Evolutionary conservation across 148 eudicot species (phyloP).

Genomic region (Vaccinium myrtillus): DNA sequence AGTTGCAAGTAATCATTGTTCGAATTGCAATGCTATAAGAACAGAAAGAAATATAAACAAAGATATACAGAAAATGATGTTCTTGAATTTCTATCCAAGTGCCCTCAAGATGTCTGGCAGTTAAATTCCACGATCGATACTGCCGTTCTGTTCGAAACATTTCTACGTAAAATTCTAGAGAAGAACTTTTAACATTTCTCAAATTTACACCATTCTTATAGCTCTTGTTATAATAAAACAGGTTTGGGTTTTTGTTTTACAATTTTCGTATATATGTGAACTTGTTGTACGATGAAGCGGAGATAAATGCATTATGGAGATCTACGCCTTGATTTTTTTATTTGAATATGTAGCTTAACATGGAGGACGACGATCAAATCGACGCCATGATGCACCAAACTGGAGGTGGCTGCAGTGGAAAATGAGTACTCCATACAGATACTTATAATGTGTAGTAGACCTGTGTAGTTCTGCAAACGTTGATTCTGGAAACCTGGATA

Average conservation of each 20-base stretch:
- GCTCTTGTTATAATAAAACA: neutral
- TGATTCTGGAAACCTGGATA: neutral
- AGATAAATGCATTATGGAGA: neutral
- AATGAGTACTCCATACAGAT: neutral
- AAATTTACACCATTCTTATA: neutral
- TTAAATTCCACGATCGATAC: neutral
- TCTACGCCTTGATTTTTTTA: neutral
- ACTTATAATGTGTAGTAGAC: neutral
- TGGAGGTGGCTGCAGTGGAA: neutral
- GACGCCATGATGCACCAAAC: constrained; percentile 13
- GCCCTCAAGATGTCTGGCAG: neutral
- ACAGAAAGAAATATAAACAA: neutral
- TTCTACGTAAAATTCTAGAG: neutral
- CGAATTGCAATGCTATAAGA: neutral
- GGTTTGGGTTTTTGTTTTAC: neutral
- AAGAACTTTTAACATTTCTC: neutral
- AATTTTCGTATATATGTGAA: neutral
- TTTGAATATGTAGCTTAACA: constrained; percentile 17
- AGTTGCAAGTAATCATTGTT: neutral
- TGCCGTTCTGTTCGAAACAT: neutral
- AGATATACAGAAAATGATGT: neutral
- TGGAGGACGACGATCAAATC: constrained; percentile 3
- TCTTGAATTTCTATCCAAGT: neutral
- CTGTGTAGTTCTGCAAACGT: neutral
- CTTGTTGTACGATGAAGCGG: neutral